Conservation (phyloP, 2,329 filamentous ascomycete species). For the Neurospora sp. region DNA sequence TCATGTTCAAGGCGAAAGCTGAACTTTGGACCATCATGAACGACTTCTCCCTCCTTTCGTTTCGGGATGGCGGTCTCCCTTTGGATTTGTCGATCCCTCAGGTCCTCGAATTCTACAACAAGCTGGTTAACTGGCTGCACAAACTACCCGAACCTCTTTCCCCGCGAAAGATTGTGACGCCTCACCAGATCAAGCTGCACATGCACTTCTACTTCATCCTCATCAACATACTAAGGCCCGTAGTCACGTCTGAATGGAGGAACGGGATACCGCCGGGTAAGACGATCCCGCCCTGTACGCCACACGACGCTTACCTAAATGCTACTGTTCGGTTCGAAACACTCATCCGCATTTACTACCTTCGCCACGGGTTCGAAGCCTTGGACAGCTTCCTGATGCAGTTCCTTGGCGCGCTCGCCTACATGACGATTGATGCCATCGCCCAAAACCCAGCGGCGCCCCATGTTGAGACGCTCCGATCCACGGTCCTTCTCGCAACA, state of each 20-base stretch:
- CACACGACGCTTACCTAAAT: conserved; percentile 12
- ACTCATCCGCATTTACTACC: conserved; percentile 24
- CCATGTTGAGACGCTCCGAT: conserved; percentile 9
- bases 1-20: conserved; percentile 20
- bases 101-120: conserved; percentile 16
- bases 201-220: conserved; percentile 17
- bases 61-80: conserved; percentile 7
- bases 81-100: conserved; percentile 11
- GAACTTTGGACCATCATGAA: conserved; percentile 21
- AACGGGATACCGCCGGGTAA: background rate
- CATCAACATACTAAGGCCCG: conserved; percentile 14
- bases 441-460: conserved; percentile 6
- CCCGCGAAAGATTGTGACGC: conserved; percentile 19
- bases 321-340: conserved; percentile 23
- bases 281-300: background rate
- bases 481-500: conserved; percentile 13
- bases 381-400: conserved; percentile 15
- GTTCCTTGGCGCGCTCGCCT: conserved; percentile 12
- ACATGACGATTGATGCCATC: conserved; percentile 13
- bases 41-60: conserved; percentile 16
- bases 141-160: conserved; percentile 20
- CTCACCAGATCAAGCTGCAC: conserved; percentile 22
- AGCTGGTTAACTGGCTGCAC: conserved; percentile 10
- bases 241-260: conserved; percentile 6
- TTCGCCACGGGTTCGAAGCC: conserved; percentile 23